These are phyloP conservation scores for Termitomyces sp. DNA, from an alignment of 768 basidiomycete genomes.

Conservation along the genomic window DNA sequence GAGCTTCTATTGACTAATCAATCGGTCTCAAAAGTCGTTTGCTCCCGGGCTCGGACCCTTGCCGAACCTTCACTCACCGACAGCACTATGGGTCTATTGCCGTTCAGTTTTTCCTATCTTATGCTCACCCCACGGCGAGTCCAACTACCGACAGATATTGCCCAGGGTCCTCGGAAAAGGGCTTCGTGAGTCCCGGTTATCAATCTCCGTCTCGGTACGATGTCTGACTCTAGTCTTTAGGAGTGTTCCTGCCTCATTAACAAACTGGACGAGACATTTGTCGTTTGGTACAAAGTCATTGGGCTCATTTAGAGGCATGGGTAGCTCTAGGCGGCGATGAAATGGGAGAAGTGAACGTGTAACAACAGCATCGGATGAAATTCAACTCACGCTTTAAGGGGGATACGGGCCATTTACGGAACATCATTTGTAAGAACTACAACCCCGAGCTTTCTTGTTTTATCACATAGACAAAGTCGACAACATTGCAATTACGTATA, in stretches of 20 bases:
- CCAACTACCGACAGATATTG: constrained; percentile 38
- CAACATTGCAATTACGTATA: background rate
- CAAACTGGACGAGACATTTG: constrained; percentile 12
- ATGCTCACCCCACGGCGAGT: constrained; percentile 48
- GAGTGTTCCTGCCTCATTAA: constrained; percentile 3
- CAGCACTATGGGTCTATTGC: constrained; percentile 21
- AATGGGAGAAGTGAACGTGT: background rate
- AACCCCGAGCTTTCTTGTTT: background rate
- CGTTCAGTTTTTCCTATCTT: constrained; percentile 49
- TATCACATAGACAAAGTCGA: background rate
- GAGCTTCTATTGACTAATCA: constrained; percentile 7
- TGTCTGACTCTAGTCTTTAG: constrained; percentile 3
- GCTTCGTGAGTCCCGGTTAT: constrained; percentile 8
- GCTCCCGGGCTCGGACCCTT: background rate
- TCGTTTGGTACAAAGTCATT: constrained; percentile 22
- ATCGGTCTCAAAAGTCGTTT: background rate
- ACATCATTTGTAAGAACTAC: background rate
- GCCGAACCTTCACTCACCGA: background rate
- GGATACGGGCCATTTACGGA: background rate
- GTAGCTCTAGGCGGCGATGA: background rate
- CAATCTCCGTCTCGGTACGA: background rate
- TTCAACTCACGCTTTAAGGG: background rate
- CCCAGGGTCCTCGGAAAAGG: constrained; percentile 10
- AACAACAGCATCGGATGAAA: background rate
- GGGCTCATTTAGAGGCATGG: constrained; percentile 13